Percentiles rank a stretch among this genome's conserved stretches.
These are phyloP conservation scores for Nicotiana tomentosiformis DNA, from an alignment of 257 asterid species.

Conservation along the genomic window DNA sequence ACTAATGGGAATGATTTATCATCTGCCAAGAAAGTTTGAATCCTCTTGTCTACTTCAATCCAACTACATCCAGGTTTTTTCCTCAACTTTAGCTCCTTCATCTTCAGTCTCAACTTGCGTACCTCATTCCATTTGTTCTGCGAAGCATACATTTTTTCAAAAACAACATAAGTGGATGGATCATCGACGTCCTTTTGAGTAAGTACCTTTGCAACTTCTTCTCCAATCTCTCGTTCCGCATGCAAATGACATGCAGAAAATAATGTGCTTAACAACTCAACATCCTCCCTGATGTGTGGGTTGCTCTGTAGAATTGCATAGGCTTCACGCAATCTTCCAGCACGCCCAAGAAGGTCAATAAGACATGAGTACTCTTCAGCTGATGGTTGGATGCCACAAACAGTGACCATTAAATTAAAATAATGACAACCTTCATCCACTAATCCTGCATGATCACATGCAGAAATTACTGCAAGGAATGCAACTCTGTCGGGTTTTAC, in stretches of 20 bases:
- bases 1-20: slow-evolving; percentile 38
- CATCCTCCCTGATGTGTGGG: slow-evolving; percentile 30
- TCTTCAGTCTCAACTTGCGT: slow-evolving; percentile 47
- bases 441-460: slow-evolving; percentile 77
- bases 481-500: slow-evolving; percentile 63
- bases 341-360: slow-evolving; percentile 68
- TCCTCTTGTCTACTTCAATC: slow-evolving; percentile 58
- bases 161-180: slow-evolving; percentile 52
- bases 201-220: slow-evolving; percentile 48
- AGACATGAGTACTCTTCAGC: slow-evolving; percentile 67
- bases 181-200: slow-evolving; percentile 40
- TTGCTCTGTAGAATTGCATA: slow-evolving; percentile 45
- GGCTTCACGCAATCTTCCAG: slow-evolving; percentile 63
- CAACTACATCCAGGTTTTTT: slow-evolving; percentile 75
- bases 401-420: slow-evolving; percentile 43
- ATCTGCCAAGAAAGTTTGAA: slow-evolving; percentile 46
- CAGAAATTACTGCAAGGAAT: slow-evolving; percentile 72
- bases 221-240: slow-evolving; percentile 48
- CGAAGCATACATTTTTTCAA: slow-evolving; percentile 61
- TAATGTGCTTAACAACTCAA: slow-evolving; percentile 55
- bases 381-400: slow-evolving; percentile 43
- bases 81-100: slow-evolving; percentile 56
- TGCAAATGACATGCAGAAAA: slow-evolving; percentile 58
- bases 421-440: slow-evolving; percentile 49
- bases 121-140: slow-evolving; percentile 50